phyloP scores from a whole-genome alignment of 1,284 basidiomycete species.

The Gymnopus androsaceus region DNA sequence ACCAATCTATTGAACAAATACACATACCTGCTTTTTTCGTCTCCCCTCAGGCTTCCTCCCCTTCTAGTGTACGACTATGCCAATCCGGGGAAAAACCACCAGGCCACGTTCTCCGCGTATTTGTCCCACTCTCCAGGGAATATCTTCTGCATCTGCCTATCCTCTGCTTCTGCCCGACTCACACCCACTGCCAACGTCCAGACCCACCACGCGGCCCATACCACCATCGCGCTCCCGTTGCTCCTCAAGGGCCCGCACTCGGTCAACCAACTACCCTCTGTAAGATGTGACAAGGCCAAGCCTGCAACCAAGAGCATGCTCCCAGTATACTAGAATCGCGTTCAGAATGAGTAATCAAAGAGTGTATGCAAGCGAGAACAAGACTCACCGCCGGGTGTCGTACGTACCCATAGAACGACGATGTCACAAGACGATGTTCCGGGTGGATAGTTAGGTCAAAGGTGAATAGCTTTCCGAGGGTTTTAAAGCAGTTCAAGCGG shows the following conservation, averaged over 20 bases:
- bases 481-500: constrained; percentile 33
- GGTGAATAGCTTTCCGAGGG: constrained; percentile 21
- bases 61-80: constrained; percentile 12
- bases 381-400: constrained; percentile 20
- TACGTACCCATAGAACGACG: constrained; percentile 18
- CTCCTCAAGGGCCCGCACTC: constrained; percentile 46
- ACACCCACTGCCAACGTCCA: constrained; percentile 53
- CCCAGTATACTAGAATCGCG: too few relatives aligned
- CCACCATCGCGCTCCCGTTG: constrained; percentile 28
- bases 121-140: constrained; percentile 54
- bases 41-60: background rate
- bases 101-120: constrained; percentile 48
- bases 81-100: constrained; percentile 58
- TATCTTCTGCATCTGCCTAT: constrained; percentile 49
- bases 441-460: constrained; percentile 21
- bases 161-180: constrained; percentile 54
- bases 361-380: too few relatives aligned
- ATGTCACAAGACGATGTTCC: constrained; percentile 19
- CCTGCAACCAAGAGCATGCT: constrained; percentile 20
- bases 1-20: too few relatives aligned
- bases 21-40: background rate
- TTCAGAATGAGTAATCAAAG: too few relatives aligned
- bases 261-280: constrained; percentile 53
- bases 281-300: constrained; percentile 33
- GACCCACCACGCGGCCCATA: constrained; percentile 53